phyloP scores from a whole-genome alignment of 352 stramenopile species.

The Phytophthora fragariaefolia region DNA sequence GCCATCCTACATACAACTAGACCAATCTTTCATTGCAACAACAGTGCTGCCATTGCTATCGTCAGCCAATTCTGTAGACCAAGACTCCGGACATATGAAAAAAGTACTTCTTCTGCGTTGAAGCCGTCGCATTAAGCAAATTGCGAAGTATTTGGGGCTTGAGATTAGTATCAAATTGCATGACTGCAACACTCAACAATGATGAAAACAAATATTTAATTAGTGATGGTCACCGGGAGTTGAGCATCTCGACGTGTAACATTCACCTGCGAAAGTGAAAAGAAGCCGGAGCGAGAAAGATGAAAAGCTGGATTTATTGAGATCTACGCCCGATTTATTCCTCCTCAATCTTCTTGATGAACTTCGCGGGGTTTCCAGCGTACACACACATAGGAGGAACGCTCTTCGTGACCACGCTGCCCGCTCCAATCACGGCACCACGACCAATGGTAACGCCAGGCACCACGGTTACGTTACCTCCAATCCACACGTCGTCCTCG shows the following conservation, averaged over 20 bases:
- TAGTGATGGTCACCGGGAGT: no score
- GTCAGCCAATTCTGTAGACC: no score
- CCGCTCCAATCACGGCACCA: slow-evolving; percentile 70
- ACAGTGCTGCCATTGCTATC: no score
- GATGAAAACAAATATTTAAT: not conserved
- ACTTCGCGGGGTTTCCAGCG: slow-evolving; percentile 75
- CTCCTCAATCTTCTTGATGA: slow-evolving; percentile 70
- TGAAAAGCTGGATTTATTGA: no score
- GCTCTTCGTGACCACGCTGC: slow-evolving; percentile 83
- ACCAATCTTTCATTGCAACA: slow-evolving; percentile 6
- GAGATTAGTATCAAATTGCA: not conserved
- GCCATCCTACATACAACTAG: slow-evolving; percentile 27
- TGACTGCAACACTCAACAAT: not conserved
- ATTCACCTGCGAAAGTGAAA: no score
- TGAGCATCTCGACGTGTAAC: no score
- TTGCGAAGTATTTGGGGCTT: no score
- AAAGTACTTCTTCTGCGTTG: no score
- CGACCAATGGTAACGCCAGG: slow-evolving; percentile 69
- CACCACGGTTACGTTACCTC: slow-evolving; percentile 65
- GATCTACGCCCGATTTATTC: slow-evolving; percentile 11
- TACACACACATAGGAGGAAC: slow-evolving; percentile 65
- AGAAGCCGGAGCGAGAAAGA: no score
- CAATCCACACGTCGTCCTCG: slow-evolving; percentile 87
- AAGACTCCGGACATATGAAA: no score
- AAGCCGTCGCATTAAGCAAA: no score